A percentile compares a stretch with the other conserved stretches of the same genome.
These are phyloP conservation scores for Rhododendron griersonianum DNA, from an alignment of 148 eudicot species.

Conservation along the genomic window DNA sequence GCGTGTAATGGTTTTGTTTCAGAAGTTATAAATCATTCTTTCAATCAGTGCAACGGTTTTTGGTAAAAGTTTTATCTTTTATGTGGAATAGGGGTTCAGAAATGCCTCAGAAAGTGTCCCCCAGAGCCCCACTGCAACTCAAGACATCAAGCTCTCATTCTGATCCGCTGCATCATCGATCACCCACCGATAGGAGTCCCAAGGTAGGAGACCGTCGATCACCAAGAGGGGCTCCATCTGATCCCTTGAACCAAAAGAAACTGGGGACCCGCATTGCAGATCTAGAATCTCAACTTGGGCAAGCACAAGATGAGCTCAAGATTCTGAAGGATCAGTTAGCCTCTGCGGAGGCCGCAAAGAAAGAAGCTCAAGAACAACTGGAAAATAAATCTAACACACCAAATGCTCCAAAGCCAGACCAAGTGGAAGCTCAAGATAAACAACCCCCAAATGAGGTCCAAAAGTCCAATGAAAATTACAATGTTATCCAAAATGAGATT, in stretches of 20 bases:
- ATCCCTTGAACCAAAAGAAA: constrained; percentile 58
- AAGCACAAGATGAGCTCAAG: constrained; percentile 86
- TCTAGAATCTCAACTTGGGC: constrained; percentile 83
- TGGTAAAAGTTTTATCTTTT: background rate
- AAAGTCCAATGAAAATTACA: background rate
- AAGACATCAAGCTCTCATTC: constrained; percentile 65
- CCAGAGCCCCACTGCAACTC: constrained; percentile 42
- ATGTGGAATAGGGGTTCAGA: constrained; percentile 52
- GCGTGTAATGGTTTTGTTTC: background rate
- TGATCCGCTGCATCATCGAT: constrained; percentile 55
- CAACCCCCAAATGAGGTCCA: background rate
- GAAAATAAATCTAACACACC: constrained; percentile 37
- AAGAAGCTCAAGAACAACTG: constrained; percentile 59
- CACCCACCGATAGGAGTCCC: constrained; percentile 48
- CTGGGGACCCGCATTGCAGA: constrained; percentile 73
- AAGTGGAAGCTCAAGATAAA: constrained; percentile 1
- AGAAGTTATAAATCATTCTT: background rate
- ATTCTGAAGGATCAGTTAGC: constrained; percentile 65
- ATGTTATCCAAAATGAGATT: constrained; percentile 15
- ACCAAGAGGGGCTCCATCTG: constrained; percentile 56
- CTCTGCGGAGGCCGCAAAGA: constrained; percentile 63
- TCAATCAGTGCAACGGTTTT: background rate
- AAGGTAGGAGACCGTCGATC: constrained; percentile 59
- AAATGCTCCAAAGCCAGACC: background rate
- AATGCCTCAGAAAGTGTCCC: constrained; percentile 57